phyloP scores from a whole-genome alignment of 2,329 filamentous ascomycete species.

The Hortaea sp. region DNA sequence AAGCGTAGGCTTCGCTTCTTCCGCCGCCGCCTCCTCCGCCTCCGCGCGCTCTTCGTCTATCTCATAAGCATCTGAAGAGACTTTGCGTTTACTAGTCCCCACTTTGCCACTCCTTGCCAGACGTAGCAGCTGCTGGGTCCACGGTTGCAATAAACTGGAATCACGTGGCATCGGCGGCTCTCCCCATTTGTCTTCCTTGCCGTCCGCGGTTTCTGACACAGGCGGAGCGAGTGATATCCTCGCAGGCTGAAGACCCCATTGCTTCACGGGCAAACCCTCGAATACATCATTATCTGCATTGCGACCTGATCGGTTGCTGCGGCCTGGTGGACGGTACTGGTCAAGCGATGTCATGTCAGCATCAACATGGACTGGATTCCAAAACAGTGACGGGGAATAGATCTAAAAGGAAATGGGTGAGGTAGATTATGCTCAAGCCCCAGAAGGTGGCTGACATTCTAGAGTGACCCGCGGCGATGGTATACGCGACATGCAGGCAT shows the following conservation, averaged over 20 bases:
- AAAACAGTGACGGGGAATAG: too few species aligned
- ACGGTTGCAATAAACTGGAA: constrained; percentile 62
- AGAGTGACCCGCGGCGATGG: too few species aligned
- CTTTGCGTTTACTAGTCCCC: constrained; percentile 49
- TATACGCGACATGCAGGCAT: too few species aligned
- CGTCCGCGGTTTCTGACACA: constrained; percentile 13
- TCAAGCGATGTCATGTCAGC: constrained; percentile 5
- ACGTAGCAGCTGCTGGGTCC: constrained; percentile 73
- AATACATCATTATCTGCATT: constrained; percentile 55
- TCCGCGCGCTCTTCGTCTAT: constrained; percentile 52
- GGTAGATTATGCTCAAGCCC: too few species aligned
- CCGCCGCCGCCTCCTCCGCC: constrained; percentile 28
- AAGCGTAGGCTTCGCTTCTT: constrained; percentile 31
- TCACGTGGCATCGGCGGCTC: constrained; percentile 87
- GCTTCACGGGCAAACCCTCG: constrained; percentile 73
- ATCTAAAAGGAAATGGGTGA: too few species aligned
- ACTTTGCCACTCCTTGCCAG: constrained; percentile 62
- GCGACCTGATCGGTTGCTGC: constrained; percentile 48
- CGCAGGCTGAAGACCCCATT: constrained; percentile 59
- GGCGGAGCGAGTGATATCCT: constrained; percentile 24
- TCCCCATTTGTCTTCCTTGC: constrained; percentile 55
- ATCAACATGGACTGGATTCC: too few species aligned
- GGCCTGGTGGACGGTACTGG: constrained; percentile 48
- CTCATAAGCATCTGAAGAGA: constrained; percentile 29
- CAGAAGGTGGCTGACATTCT: too few species aligned